Percentiles rank a stretch among this genome's conserved stretches.
phyloP scores from a whole-genome alignment of 2,329 filamentous ascomycete species.

The Teratosphaeriaceae sp. region DNA sequence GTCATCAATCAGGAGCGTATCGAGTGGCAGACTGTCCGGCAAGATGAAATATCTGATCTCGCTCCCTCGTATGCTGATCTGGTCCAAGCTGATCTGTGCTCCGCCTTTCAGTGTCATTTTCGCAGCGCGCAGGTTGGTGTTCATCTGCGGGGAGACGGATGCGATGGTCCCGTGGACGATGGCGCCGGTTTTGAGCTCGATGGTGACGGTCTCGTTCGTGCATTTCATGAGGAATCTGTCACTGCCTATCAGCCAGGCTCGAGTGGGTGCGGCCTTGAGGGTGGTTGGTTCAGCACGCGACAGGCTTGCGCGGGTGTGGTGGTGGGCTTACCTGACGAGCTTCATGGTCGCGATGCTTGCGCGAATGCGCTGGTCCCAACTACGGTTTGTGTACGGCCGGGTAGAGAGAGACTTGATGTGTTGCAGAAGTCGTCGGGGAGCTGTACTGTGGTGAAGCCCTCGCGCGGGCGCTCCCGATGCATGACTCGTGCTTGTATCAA shows the following conservation, averaged over 20 bases:
- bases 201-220: conserved; percentile 95
- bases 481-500: too few species aligned
- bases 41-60: conserved; percentile 97
- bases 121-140: conserved; percentile 88
- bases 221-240: conserved; percentile 97
- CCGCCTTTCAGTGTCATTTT: conserved; percentile 71
- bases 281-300: conserved; percentile 41
- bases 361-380: conserved; percentile 4
- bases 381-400: neutral
- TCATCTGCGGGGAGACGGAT: conserved; percentile 97
- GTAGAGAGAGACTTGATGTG: neutral
- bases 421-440: neutral
- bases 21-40: conserved; percentile 87
- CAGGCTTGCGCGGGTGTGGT: conserved; percentile 18
- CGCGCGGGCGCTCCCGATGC: too few species aligned
- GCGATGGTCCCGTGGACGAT: conserved; percentile 96
- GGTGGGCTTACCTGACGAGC: conserved; percentile 75
- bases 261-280: conserved; percentile 34
- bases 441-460: neutral
- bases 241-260: conserved; percentile 26
- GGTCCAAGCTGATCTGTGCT: conserved; percentile 81
- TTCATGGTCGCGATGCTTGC: conserved; percentile 61
- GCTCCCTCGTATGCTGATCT: conserved; percentile 93
- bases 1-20: conserved; percentile 94
- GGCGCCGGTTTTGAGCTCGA: conserved; percentile 98